These are phyloP conservation scores for Erigeron canadensis DNA, from an alignment of 129 eudicot genomes.

Conservation along the genomic window DNA sequence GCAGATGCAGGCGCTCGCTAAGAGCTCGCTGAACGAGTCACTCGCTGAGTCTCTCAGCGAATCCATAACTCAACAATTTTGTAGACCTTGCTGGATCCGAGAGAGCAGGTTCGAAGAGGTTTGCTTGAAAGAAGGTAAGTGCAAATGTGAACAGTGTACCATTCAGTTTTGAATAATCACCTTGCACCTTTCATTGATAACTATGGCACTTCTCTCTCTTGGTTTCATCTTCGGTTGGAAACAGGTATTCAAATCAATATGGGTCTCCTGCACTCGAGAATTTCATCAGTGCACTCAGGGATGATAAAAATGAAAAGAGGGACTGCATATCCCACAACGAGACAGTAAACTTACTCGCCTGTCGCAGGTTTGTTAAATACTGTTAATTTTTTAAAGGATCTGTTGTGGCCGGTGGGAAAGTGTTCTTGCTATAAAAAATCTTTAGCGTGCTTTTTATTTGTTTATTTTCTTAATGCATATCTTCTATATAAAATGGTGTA, in stretches of 20 bases:
- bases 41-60: too few species aligned
- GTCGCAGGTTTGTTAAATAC: slow-evolving; percentile 62
- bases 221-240: slow-evolving; percentile 9
- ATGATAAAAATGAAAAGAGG: slow-evolving; percentile 96
- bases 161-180: not conserved
- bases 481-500: slow-evolving; percentile 12
- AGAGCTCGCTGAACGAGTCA: too few species aligned
- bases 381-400: slow-evolving; percentile 1
- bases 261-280: slow-evolving; percentile 98
- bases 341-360: slow-evolving; percentile 98
- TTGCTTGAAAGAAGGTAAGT: slow-evolving; percentile 94
- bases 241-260: slow-evolving; percentile 97
- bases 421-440: slow-evolving; percentile 5
- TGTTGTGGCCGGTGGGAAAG: slow-evolving; percentile 3
- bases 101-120: slow-evolving; percentile 93
- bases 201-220: slow-evolving; percentile 23
- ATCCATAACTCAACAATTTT: too few species aligned
- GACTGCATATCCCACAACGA: slow-evolving; percentile 88
- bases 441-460: slow-evolving; percentile 10
- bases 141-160: not conserved
- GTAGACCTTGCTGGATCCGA: slow-evolving; percentile 99
- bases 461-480: not conserved
- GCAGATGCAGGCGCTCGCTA: too few species aligned
- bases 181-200: slow-evolving; percentile 4
- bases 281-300: slow-evolving; percentile 96